Evolutionary conservation across 1,284 basidiomycete genomes (phyloP), one percentile per base, ranked within the genome.

Genomic region (Dichomitus squalens): DNA sequence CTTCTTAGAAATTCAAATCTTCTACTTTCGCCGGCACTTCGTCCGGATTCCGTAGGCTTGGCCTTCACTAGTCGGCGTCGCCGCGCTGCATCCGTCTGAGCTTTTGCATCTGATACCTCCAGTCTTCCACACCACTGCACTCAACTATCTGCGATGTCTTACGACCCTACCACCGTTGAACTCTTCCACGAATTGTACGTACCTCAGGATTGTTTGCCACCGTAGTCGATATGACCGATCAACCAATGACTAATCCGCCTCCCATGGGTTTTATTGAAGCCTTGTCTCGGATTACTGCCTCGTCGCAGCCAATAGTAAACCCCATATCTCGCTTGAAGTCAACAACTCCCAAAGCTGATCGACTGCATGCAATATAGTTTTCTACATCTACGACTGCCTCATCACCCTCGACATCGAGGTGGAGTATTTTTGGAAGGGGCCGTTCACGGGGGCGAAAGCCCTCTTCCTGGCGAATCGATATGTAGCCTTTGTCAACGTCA

Each of bases 321-420:
- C 3, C 40, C 9, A 14, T 36, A n/a, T n/a, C n/a, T n/a, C n/a
- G n/a, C n/a, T n/a, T n/a, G n/a, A n/a, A n/a, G n/a, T n/a, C n/a
- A n/a, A n/a, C n/a, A n/a, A n/a, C n/a, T n/a, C n/a, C n/a, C n/a
- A n/a, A n/a, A 27, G 14, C 8, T 20, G 14, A 9, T 12, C 27
- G n/a, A n/a, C n/a, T n/a, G n/a, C n/a, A n/a, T n/a, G n/a, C n/a
- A n/a, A n/a, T n/a, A n/a, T n/a, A 63, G 61, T 38, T 0, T 39
- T 59, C 16, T 21, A 55, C 4, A 7, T 44, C 2, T 60, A 60
- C 23, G 58, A 58, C 3, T 35, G 50, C 35, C 3, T 53, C 12
- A 38, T 63, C 34, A 63, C 61, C 9, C 33, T 60, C 20, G 55
- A 51, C 16, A 41, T 49, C 6, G 61, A 63, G 29, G 53, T 56